Conservation (phyloP, 2,329 filamentous ascomycete species). For the Colletotrichum ledebouriae region DNA sequence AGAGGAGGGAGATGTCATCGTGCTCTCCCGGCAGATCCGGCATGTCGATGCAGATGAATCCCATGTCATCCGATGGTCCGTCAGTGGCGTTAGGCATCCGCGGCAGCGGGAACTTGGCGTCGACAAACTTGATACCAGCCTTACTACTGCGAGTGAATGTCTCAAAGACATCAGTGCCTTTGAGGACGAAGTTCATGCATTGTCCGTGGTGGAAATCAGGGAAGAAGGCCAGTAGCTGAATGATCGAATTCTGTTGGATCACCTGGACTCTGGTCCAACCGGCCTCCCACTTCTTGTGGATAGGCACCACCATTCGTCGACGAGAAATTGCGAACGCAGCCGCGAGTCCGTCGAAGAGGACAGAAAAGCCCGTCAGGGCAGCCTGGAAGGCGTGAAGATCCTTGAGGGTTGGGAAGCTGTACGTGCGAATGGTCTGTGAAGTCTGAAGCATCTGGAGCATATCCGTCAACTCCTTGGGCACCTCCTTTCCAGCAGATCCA, state of each 20-base stretch:
- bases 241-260: constrained; percentile 79
- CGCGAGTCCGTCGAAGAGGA: constrained; percentile 80
- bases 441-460: constrained; percentile 71
- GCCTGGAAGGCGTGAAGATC: constrained; percentile 85
- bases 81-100: constrained; percentile 67
- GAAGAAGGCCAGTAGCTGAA: constrained; percentile 88
- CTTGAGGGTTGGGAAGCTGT: constrained; percentile 74
- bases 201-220: constrained; percentile 88
- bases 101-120: constrained; percentile 91
- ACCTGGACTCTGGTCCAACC: constrained; percentile 84
- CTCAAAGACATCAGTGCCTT: constrained; percentile 87
- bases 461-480: constrained; percentile 73
- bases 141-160: constrained; percentile 74
- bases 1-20: constrained; percentile 88
- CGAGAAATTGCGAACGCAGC: constrained; percentile 84
- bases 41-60: constrained; percentile 87
- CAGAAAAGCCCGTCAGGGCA: constrained; percentile 83
- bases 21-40: constrained; percentile 92
- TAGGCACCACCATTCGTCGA: constrained; percentile 88
- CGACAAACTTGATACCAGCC: constrained; percentile 81
- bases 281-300: constrained; percentile 95
- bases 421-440: constrained; percentile 77
- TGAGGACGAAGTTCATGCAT: constrained; percentile 90
- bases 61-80: constrained; percentile 69
- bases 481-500: constrained; percentile 71